A percentile compares a stretch with the other conserved stretches of the same genome.
Evolutionary conservation across 176 grass and related monocot genomes (phyloP).

Genomic region (Eleusine coracana): DNA sequence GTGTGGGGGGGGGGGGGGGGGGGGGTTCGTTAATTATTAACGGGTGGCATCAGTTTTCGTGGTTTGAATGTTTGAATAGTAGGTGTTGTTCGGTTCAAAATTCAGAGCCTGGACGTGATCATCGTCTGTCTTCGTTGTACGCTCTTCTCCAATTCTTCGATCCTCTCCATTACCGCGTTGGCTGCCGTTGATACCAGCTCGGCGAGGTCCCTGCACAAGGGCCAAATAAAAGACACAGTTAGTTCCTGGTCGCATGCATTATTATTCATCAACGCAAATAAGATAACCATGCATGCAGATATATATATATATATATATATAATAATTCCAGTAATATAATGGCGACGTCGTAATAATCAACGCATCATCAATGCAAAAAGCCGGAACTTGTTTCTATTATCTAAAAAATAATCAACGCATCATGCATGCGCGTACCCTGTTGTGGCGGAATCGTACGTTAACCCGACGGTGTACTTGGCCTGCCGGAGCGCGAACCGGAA

Average conservation of each 20-base stretch:
- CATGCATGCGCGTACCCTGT: conserved; percentile 51
- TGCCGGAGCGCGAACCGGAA: conserved; percentile 58
- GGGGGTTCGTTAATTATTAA: too few relatives aligned
- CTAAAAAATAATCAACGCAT: background rate
- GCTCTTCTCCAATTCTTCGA: conserved; percentile 3
- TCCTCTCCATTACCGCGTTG: conserved; percentile 22
- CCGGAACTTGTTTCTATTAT: too few relatives aligned
- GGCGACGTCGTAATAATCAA: too few relatives aligned
- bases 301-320: background rate
- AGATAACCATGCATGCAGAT: background rate
- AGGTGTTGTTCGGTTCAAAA: conserved; percentile 9
- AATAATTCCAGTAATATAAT: background rate
- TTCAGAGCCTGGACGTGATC: conserved; percentile 47
- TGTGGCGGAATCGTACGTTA: conserved; percentile 66
- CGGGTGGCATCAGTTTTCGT: background rate
- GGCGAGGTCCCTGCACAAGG: conserved; percentile 39
- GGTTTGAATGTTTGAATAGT: conserved; percentile 41
- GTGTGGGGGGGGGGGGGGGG: too few relatives aligned
- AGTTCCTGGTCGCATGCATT: background rate
- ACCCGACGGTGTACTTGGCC: conserved; percentile 69
- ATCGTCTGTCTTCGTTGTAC: conserved; percentile 30
- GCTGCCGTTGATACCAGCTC: conserved; percentile 38
- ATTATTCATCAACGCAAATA: background rate
- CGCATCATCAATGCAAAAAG: background rate
- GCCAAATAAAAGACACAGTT: background rate